Conservation (phyloP, 2,329 filamentous ascomycete genomes). For the Scorias spongiosa region DNA sequence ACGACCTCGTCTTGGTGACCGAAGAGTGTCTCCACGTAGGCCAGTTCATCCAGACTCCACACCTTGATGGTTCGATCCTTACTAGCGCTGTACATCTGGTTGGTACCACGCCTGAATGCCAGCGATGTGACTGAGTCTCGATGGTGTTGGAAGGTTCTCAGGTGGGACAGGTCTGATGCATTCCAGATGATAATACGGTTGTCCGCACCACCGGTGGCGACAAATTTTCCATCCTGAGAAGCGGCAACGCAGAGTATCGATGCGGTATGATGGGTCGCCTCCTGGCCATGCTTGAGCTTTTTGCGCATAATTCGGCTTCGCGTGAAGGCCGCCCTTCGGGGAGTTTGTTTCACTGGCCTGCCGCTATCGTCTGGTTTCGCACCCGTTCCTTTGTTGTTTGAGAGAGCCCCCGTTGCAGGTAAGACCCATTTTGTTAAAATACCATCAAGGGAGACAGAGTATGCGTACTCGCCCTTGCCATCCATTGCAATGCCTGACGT, state of each 20-base stretch:
- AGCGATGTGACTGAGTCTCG: constrained; percentile 74
- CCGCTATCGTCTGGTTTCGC: constrained; percentile 43
- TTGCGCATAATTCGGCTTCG: constrained; percentile 40
- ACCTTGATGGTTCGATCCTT: constrained; percentile 90
- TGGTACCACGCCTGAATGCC: constrained; percentile 57
- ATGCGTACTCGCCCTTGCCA: constrained; percentile 52
- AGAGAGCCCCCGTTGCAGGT: constrained; percentile 31
- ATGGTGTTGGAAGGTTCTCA: constrained; percentile 82
- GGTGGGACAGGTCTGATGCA: constrained; percentile 58
- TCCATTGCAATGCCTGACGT: constrained; percentile 69
- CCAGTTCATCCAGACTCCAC: constrained; percentile 82
- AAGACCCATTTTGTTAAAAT: constrained; percentile 81
- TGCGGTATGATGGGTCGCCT: constrained; percentile 58
- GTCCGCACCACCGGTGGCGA: constrained; percentile 81
- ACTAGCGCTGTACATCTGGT: constrained; percentile 83
- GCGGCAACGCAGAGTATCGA: constrained; percentile 73
- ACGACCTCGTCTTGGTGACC: constrained; percentile 87
- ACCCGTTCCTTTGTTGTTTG: constrained; percentile 3
- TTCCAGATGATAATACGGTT: constrained; percentile 79
- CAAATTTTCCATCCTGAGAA: constrained; percentile 75
- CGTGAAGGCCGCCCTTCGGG: constrained; percentile 46
- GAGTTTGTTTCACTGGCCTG: constrained; percentile 26
- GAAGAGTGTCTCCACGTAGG: constrained; percentile 90
- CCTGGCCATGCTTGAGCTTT: constrained; percentile 33
- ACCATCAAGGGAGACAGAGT: constrained; percentile 77